Evolutionary conservation across 106 monocot species (phyloP).

Genomic region (Ottelia alismoides): DNA sequence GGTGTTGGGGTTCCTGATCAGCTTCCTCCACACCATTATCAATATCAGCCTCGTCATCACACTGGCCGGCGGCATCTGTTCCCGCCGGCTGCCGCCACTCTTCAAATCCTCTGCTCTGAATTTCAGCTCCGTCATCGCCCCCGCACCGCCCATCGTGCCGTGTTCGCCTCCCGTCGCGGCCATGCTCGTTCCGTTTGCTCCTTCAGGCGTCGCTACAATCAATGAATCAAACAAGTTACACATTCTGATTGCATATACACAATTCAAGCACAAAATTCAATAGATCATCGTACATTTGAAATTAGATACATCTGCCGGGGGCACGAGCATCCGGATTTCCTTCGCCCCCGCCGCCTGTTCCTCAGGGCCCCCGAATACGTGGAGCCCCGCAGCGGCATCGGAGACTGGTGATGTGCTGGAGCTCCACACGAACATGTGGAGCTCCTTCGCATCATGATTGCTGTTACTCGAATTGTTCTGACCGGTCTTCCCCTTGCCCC

Average conservation of each 20-base stretch:
- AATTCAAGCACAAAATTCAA: too few species aligned
- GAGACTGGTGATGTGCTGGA: constrained; percentile 12
- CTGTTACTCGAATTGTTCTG: neutral
- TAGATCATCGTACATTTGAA: neutral
- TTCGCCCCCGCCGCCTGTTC: constrained; percentile 6
- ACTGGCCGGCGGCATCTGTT: constrained; percentile 73
- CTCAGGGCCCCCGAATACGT: constrained; percentile 5
- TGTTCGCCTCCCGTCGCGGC: neutral
- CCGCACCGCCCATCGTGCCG: neutral
- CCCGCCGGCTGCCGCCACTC: neutral
- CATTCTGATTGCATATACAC: too few species aligned
- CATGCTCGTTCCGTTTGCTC: neutral
- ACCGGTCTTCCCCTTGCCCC: neutral
- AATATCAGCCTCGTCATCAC: constrained; percentile 81
- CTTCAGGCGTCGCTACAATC: neutral
- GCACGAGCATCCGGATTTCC: constrained; percentile 22
- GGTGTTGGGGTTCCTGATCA: constrained; percentile 94
- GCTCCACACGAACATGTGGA: constrained; percentile 31
- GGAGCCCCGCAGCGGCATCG: constrained; percentile 2
- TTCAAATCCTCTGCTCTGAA: neutral
- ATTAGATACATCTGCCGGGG: constrained; percentile 2
- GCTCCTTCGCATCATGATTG: constrained; percentile 15
- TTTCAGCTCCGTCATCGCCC: neutral
- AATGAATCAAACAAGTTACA: neutral
- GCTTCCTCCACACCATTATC: constrained; percentile 95